Base-by-base conservation (phyloP, 139 green algal genomes). In the Protoeuglena noctilucae region DNA sequence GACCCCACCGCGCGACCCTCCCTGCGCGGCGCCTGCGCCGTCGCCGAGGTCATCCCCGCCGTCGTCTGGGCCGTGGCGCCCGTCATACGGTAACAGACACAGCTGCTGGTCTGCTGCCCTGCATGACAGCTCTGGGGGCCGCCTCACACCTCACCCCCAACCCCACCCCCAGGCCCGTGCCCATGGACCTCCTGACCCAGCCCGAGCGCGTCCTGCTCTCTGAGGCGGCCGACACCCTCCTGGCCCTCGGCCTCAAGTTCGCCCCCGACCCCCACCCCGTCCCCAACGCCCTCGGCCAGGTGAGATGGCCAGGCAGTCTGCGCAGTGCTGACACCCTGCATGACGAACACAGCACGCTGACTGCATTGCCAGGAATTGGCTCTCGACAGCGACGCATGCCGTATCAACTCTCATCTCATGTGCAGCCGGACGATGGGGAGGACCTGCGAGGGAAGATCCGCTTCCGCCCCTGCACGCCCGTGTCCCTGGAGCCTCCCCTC, bases 91-190 rank as follows among this genome's bases (percentile, higher is more conserved):
- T 60, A 75, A 3, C 65, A 86, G 14, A 77, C 72, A 0, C 62
- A 57, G 26, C 65, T 83, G 62, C 65, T 89, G 40, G 64, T 84
- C 51, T 76, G 48, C 0, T n/a, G 27, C 53, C 0, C 49, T 57
- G 4, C 75, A 92, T 64, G 57, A 57, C 14, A 54, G 40, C 3
- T 21, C 48, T 4, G 51, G 83, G 64, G 40, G 25, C 21, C 52
- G 52, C 18, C 61, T 26, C 5, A 52, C 30, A 3, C 21, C 31
- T 14, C 16, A 22, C 29, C 17, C 3, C 22, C 7, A 3, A n/a
- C 16, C 34, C 28, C 25, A 26, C 45, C 27, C 46, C n/a, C 40
- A 50, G 57, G 23, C 23, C 26, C 7, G 46, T 81, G 12, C 43
- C 47, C 16, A 18, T 14, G 22, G 28, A 60, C 31, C 51, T 67